Base-by-base conservation (phyloP, 768 basidiomycete genomes). In the Mycena haematopus region DNA sequence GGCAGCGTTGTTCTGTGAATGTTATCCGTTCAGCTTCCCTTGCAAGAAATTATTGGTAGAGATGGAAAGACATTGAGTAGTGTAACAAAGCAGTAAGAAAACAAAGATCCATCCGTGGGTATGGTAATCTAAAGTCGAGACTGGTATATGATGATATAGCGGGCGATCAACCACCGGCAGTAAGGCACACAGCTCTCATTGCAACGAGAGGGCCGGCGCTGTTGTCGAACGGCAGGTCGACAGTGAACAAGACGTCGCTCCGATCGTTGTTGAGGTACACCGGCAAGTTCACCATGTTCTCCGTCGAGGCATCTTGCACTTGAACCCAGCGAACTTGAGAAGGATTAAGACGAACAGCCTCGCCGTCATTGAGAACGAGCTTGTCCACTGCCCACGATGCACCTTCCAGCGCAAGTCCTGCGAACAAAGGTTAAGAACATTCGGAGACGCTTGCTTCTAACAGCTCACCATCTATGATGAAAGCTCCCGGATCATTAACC, bases 311-410 rank as follows among this genome's bases (percentile, higher is more conserved):
- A 36, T 81, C 82, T 40, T 82, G 78, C 9, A 76, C 73, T 71
- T 93, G 91, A 2, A 91, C 85, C 96, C 96, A 98, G 53, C 89
- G 85, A 46, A 98, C 80, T 72, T 95, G 93, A 10, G 92, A 96
- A 24, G 93, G 84, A 55, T 85, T 85, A 50, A 96, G 79, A 44
- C 90, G 80, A 44, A 92, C 86, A n/a, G 87, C 78, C 67, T 92
- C 88, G 27, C 95, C 95, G 62, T 94, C 86, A 71, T 95, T 97
- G 59, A 97, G 82, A n/a, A 81, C 78, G 3, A 99, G 85, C 62
- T 82, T 82, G 64, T 86, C 88, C 14, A 78, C 72, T 1, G 80
- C 72, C 91, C 93, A 95, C 14, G 84, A 78, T 17, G 95, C 96
- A 17, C 96, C 96, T 74, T 96, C 92, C 51, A 99, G 76, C 8